These are phyloP conservation scores for Clavispora santaluciae DNA, from an alignment of 805 yeast genomes.

Conservation along the genomic window DNA sequence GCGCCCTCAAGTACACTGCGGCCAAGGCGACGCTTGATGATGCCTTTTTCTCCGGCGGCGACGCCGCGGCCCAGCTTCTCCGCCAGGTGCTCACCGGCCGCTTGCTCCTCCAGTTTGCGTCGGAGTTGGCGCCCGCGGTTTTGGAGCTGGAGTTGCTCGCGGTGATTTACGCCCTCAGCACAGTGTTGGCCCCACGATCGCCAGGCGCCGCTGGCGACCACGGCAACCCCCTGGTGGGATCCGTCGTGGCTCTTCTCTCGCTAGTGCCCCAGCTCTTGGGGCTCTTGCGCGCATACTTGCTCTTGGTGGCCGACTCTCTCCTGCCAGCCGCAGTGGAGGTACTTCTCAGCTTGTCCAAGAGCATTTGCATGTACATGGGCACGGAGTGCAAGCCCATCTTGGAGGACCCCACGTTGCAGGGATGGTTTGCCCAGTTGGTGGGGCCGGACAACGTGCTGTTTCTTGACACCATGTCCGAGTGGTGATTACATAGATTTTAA, in stretches of 20 bases:
- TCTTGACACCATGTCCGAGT: neutral
- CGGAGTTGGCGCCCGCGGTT: neutral
- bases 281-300: constrained; percentile 6
- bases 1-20: neutral
- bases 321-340: constrained; percentile 5
- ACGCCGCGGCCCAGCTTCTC: neutral
- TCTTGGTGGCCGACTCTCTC: constrained; percentile 1
- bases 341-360: constrained; percentile 6
- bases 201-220: neutral
- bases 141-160: neutral
- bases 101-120: neutral
- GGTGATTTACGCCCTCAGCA: neutral
- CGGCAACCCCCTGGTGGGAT: neutral
- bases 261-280: constrained; percentile 5
- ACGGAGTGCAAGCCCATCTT: constrained; percentile 1
- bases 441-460: neutral
- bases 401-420: constrained; percentile 4
- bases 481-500: neutral
- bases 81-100: neutral
- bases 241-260: neutral
- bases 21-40: neutral
- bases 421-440: constrained; percentile 6
- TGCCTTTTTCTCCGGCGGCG: neutral
- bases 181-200: neutral
- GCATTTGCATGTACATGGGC: constrained; percentile 3